Evolutionary conservation across 225 moss, liverwort and hornwort genomes (phyloP), one percentile per base, ranked within the genome.

Genomic region (Bryoerythrophyllum caledonicum): DNA sequence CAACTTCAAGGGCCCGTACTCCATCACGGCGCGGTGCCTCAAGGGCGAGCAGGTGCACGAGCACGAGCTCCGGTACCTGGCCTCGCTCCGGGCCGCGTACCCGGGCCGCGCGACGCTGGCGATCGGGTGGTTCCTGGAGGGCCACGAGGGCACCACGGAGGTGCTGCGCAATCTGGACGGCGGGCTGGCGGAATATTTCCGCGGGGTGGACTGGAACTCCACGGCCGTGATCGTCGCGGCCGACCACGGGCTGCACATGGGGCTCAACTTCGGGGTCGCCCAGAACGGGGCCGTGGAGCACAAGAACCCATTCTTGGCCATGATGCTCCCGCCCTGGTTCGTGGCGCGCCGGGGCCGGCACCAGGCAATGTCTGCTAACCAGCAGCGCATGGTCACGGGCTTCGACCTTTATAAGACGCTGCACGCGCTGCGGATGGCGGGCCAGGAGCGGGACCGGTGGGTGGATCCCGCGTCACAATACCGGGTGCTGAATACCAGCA

Each of bases 221-320:
- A 85, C 87, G n/a, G 87, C 82, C 11, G 17, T 88, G 34, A 63
- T 88, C 51, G 80, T 88, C 15, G 85, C 85, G 1, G 82, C 87
- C 2, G 87, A 88, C 35, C 87, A 88, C 44, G 87, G 87, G 53
- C 44, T 88, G 41, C 87, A 88, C 75, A 88, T 88, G 87, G 87
- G 87, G 5, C 68, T 88, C 23, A 85, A 88, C 75, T 88, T 88
- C 53, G 87, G 80, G 24, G 17, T 88, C 4, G 48, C 82, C 2
- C 85, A 80, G 37, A 87, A 82, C 67, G 85, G 85, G 40, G 87
- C 80, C 0, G 87, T 88, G 2, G 88, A 88, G 79, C 88, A 88
- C 70, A 85, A 73, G 59, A 85, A 88, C 56, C 88, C 88, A 3
- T 85, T 88, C 44, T 46, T 70, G 82, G 82, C 88, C 60, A 53